Conservation (phyloP, 192 early-diverging fungal species). For the Linnemannia exigua region DNA sequence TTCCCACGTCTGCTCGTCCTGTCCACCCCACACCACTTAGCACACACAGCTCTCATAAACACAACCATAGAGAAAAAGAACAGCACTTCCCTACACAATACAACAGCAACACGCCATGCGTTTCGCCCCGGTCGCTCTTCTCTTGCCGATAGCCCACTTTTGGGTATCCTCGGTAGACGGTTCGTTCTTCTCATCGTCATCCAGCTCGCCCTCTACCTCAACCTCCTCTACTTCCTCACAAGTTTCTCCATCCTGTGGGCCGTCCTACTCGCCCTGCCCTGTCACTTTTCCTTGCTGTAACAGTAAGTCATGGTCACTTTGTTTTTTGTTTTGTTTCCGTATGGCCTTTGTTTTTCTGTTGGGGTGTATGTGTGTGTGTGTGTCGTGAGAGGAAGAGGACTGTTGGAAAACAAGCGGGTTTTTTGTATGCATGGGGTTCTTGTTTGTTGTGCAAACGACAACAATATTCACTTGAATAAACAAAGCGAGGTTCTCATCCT, state of each 20-base stretch:
- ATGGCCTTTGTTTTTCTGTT: neutral
- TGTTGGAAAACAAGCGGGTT: too few species aligned
- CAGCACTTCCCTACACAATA: neutral
- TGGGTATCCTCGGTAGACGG: slow-evolving; percentile 31
- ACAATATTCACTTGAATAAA: neutral
- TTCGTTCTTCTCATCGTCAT: slow-evolving; percentile 12
- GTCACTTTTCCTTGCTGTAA: slow-evolving; percentile 39
- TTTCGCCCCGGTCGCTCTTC: slow-evolving; percentile 8
- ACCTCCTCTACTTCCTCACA: neutral
- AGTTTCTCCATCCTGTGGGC: slow-evolving; percentile 12
- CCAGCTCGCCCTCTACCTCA: neutral
- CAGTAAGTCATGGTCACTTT: slow-evolving; percentile 38
- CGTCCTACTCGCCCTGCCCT: slow-evolving; percentile 19
- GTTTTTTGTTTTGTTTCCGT: neutral
- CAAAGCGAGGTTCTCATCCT: too few species aligned
- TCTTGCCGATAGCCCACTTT: slow-evolving; percentile 7
- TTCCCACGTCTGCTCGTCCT: neutral
- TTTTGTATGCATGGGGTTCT: neutral
- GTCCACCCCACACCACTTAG: neutral
- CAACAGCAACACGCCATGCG: slow-evolving; percentile 17
- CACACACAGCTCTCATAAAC: neutral
- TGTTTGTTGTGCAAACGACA: neutral
- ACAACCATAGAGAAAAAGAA: neutral
- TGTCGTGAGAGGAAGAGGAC: too few species aligned
- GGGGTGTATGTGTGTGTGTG: neutral